Percentiles rank a stretch among this genome's conserved stretches.
These are phyloP conservation scores for Talaromyces wortmannii DNA, from an alignment of 495 filamentous ascomycete species.

Conservation along the genomic window DNA sequence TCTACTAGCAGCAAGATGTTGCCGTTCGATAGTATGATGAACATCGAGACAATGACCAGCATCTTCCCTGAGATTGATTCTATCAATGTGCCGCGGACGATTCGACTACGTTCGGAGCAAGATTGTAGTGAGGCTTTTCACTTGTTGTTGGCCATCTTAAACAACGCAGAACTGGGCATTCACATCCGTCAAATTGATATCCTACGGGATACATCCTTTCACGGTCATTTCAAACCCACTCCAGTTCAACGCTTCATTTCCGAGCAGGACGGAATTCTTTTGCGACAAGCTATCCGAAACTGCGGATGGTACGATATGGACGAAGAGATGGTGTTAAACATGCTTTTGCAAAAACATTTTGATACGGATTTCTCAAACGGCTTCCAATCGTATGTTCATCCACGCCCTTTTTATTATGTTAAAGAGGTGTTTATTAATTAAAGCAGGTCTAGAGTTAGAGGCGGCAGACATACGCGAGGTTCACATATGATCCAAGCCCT, in stretches of 20 bases:
- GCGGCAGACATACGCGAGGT: background rate
- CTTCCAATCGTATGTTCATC: slow-evolving; percentile 3
- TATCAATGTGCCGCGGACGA: background rate
- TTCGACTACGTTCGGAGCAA: slow-evolving; percentile 2
- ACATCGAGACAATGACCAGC: slow-evolving; percentile 12
- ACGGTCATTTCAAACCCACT: slow-evolving; percentile 3
- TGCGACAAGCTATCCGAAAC: slow-evolving; percentile 8
- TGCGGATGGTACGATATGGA: slow-evolving; percentile 10
- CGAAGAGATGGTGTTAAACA: slow-evolving; percentile 12
- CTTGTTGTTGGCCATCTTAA: slow-evolving; percentile 8
- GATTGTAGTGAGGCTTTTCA: slow-evolving; percentile 9
- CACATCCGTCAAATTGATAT: slow-evolving; percentile 9
- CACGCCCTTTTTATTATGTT: background rate
- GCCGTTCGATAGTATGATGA: slow-evolving; percentile 10
- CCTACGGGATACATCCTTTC: background rate
- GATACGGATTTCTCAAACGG: slow-evolving; percentile 4
- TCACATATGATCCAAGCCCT: slow-evolving; percentile 17
- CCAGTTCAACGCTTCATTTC: slow-evolving; percentile 6
- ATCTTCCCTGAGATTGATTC: slow-evolving; percentile 7
- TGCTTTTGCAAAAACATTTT: slow-evolving; percentile 13
- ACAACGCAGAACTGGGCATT: slow-evolving; percentile 5
- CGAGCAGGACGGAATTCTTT: slow-evolving; percentile 9
- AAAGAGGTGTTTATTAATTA: background rate
- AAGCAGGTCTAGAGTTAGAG: background rate
- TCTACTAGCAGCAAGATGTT: slow-evolving; percentile 12